These are phyloP conservation scores for Mediolabrus comicus DNA, from an alignment of 108 stramenopile species.

Conservation along the genomic window DNA sequence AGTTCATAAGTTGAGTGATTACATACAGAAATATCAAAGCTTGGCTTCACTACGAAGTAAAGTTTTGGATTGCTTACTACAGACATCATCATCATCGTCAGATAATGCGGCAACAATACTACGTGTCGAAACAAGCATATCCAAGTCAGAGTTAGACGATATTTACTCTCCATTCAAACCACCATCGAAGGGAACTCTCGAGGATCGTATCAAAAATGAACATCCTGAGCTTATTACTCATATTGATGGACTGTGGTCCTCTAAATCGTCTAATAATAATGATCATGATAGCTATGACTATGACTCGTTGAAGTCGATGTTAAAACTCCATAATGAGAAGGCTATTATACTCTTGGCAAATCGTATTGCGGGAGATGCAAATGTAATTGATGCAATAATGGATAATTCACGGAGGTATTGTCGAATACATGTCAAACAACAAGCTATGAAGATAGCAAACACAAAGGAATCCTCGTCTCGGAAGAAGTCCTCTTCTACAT, in stretches of 20 bases:
- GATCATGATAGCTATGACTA: neutral
- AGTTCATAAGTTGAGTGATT: constrained; percentile 48
- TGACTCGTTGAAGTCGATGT: neutral
- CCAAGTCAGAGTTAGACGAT: constrained; percentile 60
- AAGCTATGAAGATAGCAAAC: constrained; percentile 9
- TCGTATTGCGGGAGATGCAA: constrained; percentile 56
- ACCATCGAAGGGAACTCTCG: constrained; percentile 54
- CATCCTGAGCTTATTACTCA: constrained; percentile 48
- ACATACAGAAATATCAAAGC: constrained; percentile 29
- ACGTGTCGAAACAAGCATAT: constrained; percentile 41
- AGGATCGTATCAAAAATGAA: constrained; percentile 50
- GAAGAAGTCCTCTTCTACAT: neutral
- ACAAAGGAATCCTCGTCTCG: neutral
- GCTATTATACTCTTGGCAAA: constrained; percentile 43
- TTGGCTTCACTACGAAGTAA: constrained; percentile 44
- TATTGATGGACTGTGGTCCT: constrained; percentile 54
- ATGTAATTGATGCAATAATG: constrained; percentile 35
- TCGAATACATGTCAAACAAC: constrained; percentile 32
- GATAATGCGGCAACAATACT: neutral
- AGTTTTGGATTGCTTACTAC: constrained; percentile 27
- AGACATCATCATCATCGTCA: neutral
- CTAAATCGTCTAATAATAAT: neutral
- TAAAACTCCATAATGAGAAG: constrained; percentile 36
- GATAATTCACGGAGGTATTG: constrained; percentile 33
- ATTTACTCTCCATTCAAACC: constrained; percentile 66